Evolutionary conservation across 2,329 filamentous ascomycete species (phyloP), one percentile per base, ranked within the genome.

Genomic region (Rhynchosporium agropyri): DNA sequence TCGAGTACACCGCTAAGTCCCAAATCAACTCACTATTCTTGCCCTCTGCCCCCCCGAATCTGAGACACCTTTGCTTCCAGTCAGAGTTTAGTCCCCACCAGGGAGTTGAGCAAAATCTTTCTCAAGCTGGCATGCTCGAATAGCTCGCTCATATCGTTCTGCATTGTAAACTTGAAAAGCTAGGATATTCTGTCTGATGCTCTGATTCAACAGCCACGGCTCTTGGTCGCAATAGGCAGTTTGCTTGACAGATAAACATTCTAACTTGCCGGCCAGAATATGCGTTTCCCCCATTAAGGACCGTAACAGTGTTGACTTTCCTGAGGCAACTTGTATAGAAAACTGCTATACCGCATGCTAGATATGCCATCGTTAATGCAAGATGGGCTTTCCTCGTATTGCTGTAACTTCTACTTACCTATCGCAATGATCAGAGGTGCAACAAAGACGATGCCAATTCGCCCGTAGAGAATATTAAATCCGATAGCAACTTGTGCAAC

Each of bases 401-500:
- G 20, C 20, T 20, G 20, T 20, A 20, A 20, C 20, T 20, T 20
- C 20, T 20, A 20, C 20, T 20, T 20, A 20, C 20, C 20, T 20
- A 20, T 20, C 20, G 76, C 74, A 8, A 81, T 75, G 15, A 73
- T 74, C 8, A 80, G 73, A 13, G 80, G 79, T n/a, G 77, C 77
- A 8, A 77, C 73, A 60, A 63, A 46, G 8, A 56, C 58, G 38
- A 31, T 12, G 6, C 63, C 58, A 29, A 79, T 46, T 53, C 53
- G 46, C 9, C 46, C 33, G 2, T 51, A 63, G 0, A 79, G 63
- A 3, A 79, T 61, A 53, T 73, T 78, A 1, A 74, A 69, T 0
- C 71, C 74, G 2, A 79, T 38, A 0, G 70, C 73, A 13, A 77
- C 67, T 29, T 79, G 74, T 9, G 78, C 60, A 15, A 20, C 20